Evolutionary conservation across 441 rosid species (phyloP), one percentile per base, ranked within the genome.

Genomic region (Kokia cookei): DNA sequence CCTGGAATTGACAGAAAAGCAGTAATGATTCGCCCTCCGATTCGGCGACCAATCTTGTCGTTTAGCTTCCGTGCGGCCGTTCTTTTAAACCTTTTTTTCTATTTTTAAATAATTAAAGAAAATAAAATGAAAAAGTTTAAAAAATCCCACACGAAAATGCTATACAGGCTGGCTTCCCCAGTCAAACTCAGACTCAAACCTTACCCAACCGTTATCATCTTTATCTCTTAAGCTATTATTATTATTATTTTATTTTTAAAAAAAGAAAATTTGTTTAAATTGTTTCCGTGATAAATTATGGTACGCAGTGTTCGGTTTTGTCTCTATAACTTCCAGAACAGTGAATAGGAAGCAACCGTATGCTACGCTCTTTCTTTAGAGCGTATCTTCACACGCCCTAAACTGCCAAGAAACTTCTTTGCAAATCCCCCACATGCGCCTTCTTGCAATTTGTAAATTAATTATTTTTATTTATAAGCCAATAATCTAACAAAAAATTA

Each of bases 21-120:
- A 79, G 82, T 76, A 77, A 83, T 82, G 80, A 86, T 83, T 84
- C 86, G 84, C 82, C 82, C 82, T 84, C 87, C 82, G 79, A 86
- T 85, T 91, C 87, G 89, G 91, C 90, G 85, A 91, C 89, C 90
- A 32, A 15, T 78, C 66, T 88, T 86, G 94, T 90, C 88, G 90
- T 90, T 84, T 89, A 79, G 26, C 9, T 73, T 73, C 79, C 79
- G 40, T 80, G 82, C 81, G 69, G 78, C 78, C 85, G 66, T 70
- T 54, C 19, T 48, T 17, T 53, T 15, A 22, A 27, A 5, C 35
- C 0, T 7, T 17, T 2, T 58, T 53, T 29, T 14, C 2, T 11
- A 42, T 14, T 5, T 35, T 69, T 53, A 54, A 54, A n/a, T 2
- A 14, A 14, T 48, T 47, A 1, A 19, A 17, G 45, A 37, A 54